A percentile compares a stretch with the other conserved stretches of the same genome.
These are phyloP conservation scores for Penicillium coffeae DNA, from an alignment of 495 filamentous ascomycete genomes.

Conservation along the genomic window DNA sequence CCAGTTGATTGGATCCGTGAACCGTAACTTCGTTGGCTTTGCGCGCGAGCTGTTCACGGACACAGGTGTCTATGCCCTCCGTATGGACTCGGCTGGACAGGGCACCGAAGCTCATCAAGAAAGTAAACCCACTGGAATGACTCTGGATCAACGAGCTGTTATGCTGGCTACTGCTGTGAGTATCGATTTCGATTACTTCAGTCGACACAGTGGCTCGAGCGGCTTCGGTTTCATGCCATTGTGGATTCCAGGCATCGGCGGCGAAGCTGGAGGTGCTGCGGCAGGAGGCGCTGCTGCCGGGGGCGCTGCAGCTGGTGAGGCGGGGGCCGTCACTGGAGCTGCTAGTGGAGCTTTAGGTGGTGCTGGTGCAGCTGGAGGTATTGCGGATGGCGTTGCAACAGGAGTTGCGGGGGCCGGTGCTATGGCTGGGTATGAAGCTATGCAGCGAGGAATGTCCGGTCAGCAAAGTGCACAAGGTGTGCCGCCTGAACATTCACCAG, in stretches of 20 bases:
- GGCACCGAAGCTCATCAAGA: slow-evolving; percentile 29
- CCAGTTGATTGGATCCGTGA: slow-evolving; percentile 56
- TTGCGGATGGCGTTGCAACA: slow-evolving; percentile 34
- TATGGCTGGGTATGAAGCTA: slow-evolving; percentile 62
- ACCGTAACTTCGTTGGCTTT: slow-evolving; percentile 65
- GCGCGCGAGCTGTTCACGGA: slow-evolving; percentile 71
- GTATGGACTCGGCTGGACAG: slow-evolving; percentile 61
- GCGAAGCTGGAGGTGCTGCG: slow-evolving; percentile 45
- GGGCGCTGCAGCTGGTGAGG: slow-evolving; percentile 38
- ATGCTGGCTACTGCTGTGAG: slow-evolving; percentile 71
- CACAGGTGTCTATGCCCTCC: slow-evolving; percentile 64
- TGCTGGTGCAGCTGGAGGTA: slow-evolving; percentile 29
- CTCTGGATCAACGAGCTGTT: slow-evolving; percentile 65
- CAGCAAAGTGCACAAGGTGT: slow-evolving; percentile 12
- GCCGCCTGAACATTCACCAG: not conserved
- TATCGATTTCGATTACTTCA: slow-evolving; percentile 73
- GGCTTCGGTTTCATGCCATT: slow-evolving; percentile 55
- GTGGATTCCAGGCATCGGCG: slow-evolving; percentile 54
- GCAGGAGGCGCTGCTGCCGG: slow-evolving; percentile 34
- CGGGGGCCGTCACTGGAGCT: slow-evolving; percentile 27
- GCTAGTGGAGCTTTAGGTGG: slow-evolving; percentile 33
- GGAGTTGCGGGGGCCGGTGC: slow-evolving; percentile 39
- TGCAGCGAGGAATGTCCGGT: slow-evolving; percentile 47
- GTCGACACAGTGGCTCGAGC: slow-evolving; percentile 50
- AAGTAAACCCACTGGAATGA: slow-evolving; percentile 48